Evolutionary conservation across 2,329 filamentous ascomycete genomes (phyloP).

Genomic region (Samsoniella hepiali): DNA sequence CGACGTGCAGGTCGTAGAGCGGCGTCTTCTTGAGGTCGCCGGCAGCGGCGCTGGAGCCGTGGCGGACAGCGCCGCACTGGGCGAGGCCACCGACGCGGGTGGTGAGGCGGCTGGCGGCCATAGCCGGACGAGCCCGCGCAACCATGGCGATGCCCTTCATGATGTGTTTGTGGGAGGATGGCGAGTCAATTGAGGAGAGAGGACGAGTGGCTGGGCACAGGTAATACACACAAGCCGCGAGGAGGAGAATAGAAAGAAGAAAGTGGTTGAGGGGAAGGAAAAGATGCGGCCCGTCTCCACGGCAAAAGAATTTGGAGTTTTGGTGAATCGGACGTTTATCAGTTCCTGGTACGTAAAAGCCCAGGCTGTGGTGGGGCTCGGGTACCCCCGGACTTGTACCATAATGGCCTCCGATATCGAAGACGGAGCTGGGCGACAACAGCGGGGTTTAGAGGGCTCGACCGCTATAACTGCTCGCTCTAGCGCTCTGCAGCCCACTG

Average conservation of each 20-base stretch:
- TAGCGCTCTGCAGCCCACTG: not conserved
- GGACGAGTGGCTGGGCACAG: not conserved
- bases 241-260: constrained; percentile 14
- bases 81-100: constrained; percentile 19
- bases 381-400: constrained; percentile 24
- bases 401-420: constrained; percentile 9
- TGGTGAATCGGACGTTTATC: constrained; percentile 18
- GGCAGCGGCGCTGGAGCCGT: constrained; percentile 28
- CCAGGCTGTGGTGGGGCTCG: constrained; percentile 26
- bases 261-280: constrained; percentile 18
- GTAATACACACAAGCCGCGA: constrained; percentile 15
- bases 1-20: constrained; percentile 74
- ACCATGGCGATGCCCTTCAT: constrained; percentile 34
- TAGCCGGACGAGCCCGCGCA: constrained; percentile 30
- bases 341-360: constrained; percentile 21
- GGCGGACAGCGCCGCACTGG: constrained; percentile 24
- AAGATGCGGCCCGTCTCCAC: not conserved
- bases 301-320: constrained; percentile 19
- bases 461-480: not conserved
- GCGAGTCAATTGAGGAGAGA: constrained; percentile 23
- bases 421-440: constrained; percentile 14
- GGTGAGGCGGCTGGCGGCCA: constrained; percentile 24
- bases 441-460: not conserved
- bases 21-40: constrained; percentile 59
- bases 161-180: constrained; percentile 6